Conservation (phyloP, 108 stramenopile species). For the Hondaea fermentalgiana region DNA sequence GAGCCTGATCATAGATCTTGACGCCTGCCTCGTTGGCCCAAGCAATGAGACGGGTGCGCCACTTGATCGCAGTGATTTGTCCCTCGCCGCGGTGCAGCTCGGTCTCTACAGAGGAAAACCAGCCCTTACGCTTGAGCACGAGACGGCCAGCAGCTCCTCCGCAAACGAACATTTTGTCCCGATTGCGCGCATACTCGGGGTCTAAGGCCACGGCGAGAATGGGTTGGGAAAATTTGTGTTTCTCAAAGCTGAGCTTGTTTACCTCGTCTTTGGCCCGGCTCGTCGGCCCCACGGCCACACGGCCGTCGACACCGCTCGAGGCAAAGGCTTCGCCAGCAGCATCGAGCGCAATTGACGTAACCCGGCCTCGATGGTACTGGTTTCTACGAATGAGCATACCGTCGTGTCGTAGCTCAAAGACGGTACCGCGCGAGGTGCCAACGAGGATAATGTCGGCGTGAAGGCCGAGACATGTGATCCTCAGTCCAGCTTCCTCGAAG, state of each 20-base stretch:
- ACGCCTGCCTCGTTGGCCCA: conserved; percentile 15
- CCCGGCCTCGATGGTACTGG: background rate
- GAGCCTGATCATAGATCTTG: background rate
- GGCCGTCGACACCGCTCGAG: background rate
- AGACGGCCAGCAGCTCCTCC: background rate
- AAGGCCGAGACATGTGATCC: background rate
- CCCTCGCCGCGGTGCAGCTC: conserved; percentile 12
- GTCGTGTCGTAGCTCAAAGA: background rate
- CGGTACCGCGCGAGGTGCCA: background rate
- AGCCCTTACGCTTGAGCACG: background rate
- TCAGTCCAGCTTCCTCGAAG: background rate
- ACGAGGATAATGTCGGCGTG: background rate
- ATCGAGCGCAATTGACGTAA: background rate
- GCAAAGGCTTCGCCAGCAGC: background rate
- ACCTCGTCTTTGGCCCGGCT: background rate
- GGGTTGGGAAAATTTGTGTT: background rate
- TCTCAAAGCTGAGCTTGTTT: background rate
- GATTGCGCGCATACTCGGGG: background rate
- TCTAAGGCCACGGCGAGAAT: background rate
- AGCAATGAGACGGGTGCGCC: background rate
- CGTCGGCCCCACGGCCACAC: background rate
- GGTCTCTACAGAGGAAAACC: background rate
- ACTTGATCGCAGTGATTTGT: background rate
- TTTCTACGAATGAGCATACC: background rate
- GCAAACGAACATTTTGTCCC: background rate